Conservation (phyloP, 352 stramenopile species). For the Globisporangium middletonii region DNA sequence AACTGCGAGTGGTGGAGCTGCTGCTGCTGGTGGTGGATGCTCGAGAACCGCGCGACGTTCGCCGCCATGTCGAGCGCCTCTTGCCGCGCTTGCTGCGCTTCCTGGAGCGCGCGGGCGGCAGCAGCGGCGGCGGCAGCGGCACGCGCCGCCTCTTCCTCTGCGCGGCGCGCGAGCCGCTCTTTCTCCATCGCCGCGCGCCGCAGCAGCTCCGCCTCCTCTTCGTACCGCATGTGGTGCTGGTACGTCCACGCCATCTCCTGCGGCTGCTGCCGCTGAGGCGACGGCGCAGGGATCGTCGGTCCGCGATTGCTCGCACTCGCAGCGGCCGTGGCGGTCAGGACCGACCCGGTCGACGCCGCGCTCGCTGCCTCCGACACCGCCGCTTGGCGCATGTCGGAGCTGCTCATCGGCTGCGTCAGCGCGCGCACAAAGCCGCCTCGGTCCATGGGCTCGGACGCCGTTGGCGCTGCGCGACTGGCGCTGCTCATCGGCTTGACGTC, state of each 20-base stretch:
- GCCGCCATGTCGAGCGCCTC: conserved; percentile 82
- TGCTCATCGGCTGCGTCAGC: conserved; percentile 6
- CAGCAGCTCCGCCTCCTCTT: conserved; percentile 73
- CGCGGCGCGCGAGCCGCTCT: conserved; percentile 50
- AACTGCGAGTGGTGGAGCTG: conserved; percentile 13
- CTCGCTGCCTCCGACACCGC: neutral
- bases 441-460: neutral
- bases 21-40: conserved; percentile 57
- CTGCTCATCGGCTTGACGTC: conserved; percentile 1
- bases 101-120: conserved; percentile 64
- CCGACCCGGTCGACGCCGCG: conserved; percentile 2
- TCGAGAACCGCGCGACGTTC: conserved; percentile 65
- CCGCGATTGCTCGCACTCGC: conserved; percentile 8
- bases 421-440: conserved; percentile 2
- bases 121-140: conserved; percentile 62
- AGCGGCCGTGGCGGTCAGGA: conserved; percentile 1
- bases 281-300: conserved; percentile 2
- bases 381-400: neutral
- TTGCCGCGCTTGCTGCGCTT: conserved; percentile 68
- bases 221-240: conserved; percentile 59
- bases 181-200: conserved; percentile 55
- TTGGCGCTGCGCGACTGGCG: neutral
- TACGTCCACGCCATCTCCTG: conserved; percentile 73
- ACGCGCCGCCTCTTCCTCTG: conserved; percentile 75
- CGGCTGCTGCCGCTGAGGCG: conserved; percentile 13